Evolutionary conservation across 257 asterid species (phyloP).

Genomic region (Solanum medicagineum): DNA sequence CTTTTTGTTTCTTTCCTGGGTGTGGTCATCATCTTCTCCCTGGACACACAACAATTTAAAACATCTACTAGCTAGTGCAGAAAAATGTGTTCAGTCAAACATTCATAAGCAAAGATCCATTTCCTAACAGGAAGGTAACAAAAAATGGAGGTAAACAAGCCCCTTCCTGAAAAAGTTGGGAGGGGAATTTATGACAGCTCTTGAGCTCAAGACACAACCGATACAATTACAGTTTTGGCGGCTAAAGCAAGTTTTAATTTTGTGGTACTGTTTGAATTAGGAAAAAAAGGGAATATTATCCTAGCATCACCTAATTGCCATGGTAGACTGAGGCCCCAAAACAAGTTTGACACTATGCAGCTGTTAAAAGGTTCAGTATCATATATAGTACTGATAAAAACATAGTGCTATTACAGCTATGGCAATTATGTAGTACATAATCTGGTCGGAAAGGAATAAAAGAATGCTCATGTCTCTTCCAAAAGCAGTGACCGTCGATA

Average conservation of each 20-base stretch:
- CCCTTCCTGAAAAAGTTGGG: neutral
- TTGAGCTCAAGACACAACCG: neutral
- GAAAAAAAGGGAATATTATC: neutral
- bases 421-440: neutral
- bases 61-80: neutral
- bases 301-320: neutral
- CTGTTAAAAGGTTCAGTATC: neutral
- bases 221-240: neutral
- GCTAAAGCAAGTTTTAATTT: neutral
- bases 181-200: neutral
- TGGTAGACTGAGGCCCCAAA: neutral
- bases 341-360: neutral
- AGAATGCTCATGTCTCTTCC: neutral
- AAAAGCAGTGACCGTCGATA: neutral
- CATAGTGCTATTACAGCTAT: neutral
- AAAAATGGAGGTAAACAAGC: neutral
- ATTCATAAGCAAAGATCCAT: neutral
- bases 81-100: neutral
- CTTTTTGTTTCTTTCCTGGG: constrained; percentile 69
- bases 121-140: neutral
- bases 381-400: neutral
- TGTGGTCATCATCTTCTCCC: constrained; percentile 82
- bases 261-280: neutral
- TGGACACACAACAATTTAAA: constrained; percentile 5
- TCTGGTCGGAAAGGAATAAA: neutral